Evolutionary conservation across 192 early-diverging fungal genomes (phyloP), one percentile per base, ranked within the genome.

Genomic region (Podila horticola): DNA sequence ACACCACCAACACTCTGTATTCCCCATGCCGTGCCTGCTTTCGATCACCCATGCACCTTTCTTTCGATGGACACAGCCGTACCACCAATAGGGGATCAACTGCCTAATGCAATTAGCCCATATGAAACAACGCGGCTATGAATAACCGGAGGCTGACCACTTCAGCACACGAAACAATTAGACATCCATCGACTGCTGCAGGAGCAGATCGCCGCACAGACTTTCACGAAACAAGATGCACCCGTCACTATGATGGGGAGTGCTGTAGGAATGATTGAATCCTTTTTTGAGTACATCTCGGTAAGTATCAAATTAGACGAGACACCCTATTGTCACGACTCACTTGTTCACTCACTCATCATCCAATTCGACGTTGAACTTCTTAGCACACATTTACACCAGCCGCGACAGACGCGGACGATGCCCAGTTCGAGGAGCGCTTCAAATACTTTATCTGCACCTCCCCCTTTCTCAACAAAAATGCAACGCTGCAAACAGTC

Each of bases 401-500:
- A 0, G 76, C 88, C 11, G 67, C 88, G 5, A 74, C 87, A 11
- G 68, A 81, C 41, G 38, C 67, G 29, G 89, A 88, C 68, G 86
- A 90, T 85, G 70, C 75, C 19, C 83, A 84, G 24, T 90, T 89
- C 67, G 86, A 88, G 60, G 89, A 90, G 62, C 84, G 87, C 5
- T 88, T 90, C 79, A 88, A 87, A 58, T 90, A 90, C 50, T 67
- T 88, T 20, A 85, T 90, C 64, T 87, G 85, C 48, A 90, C 89
- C 19, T 90, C 89, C 0, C 85, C 88, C 11, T 77, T 90, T n/a
- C 67, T 90, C 8, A 90, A 84, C 62, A 84, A 88, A 48, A 72
- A 49, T 19, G 66, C 75, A 5, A 85, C 85, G 13, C 55, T 83
- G n/a, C 84, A 86, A 38, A 58, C 79, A n/a, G 52, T 55, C 38